Conservation (phyloP, 2,329 filamentous ascomycete genomes). For the Herpotrichia juniperi region DNA sequence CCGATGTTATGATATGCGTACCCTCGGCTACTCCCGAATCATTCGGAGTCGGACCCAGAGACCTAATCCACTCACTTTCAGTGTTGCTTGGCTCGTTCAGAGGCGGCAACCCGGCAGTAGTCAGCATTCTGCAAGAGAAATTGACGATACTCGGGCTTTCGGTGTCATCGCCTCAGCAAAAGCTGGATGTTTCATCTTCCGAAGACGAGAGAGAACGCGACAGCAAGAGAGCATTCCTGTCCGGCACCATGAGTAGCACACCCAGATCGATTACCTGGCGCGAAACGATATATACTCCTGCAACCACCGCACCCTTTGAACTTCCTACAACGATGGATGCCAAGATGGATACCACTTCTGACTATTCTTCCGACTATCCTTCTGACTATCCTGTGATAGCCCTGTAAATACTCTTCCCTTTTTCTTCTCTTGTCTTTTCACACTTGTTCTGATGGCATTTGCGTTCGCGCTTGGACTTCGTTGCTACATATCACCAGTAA, state of each 20-base stretch:
- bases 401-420: no score
- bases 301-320: neutral
- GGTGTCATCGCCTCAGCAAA: constrained; percentile 33
- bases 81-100: constrained; percentile 36
- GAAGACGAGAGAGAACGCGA: constrained; percentile 36
- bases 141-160: constrained; percentile 32
- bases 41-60: constrained; percentile 38
- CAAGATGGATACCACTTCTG: no score
- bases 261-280: constrained; percentile 12
- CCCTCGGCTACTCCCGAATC: constrained; percentile 39
- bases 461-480: no score
- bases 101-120: constrained; percentile 42
- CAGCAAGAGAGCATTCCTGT: no score
- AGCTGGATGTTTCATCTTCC: constrained; percentile 38
- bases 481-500: no score
- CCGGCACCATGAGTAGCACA: neutral
- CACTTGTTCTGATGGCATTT: no score
- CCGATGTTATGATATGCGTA: constrained; percentile 46
- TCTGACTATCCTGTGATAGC: no score
- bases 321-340: constrained; percentile 1
- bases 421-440: no score
- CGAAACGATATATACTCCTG: constrained; percentile 3
- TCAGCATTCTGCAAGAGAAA: constrained; percentile 41
- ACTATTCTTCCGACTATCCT: no score
- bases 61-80: constrained; percentile 41